phyloP scores from a whole-genome alignment of 306 rosid species.

The Trifolium fragiferum region DNA sequence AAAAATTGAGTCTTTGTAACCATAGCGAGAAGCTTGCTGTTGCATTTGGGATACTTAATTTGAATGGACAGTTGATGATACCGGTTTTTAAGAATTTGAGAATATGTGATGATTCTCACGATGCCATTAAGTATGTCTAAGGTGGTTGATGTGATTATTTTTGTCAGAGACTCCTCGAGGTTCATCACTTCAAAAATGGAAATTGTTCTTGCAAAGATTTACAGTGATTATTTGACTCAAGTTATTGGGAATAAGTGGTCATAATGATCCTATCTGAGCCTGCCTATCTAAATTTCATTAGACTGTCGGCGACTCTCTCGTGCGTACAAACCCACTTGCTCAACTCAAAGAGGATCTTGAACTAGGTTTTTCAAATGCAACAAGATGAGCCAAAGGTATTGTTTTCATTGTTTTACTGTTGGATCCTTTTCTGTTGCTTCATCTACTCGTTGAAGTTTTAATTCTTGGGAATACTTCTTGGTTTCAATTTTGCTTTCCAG shows the following conservation, averaged over 20 bases:
- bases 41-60: conserved; percentile 58
- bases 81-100: conserved; percentile 63
- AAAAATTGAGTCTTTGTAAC: conserved; percentile 53
- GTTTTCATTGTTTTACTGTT: no score
- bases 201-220: conserved; percentile 57
- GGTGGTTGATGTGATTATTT: conserved; percentile 53
- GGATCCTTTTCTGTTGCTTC: no score
- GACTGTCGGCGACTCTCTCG: conserved; percentile 19
- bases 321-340: no score
- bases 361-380: no score
- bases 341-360: not conserved
- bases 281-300: conserved; percentile 32
- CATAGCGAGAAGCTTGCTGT: conserved; percentile 63
- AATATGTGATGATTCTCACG: conserved; percentile 44
- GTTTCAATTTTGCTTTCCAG: no score
- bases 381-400: no score
- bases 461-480: no score
- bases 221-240: conserved; percentile 50
- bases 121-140: conserved; percentile 53
- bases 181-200: conserved; percentile 61
- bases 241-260: not conserved
- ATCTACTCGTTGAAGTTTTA: no score
- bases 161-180: conserved; percentile 62
- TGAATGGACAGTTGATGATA: conserved; percentile 53
- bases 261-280: not conserved